Evolutionary conservation across 345 rosid species (phyloP).

Genomic region (Adansonia digitata): DNA sequence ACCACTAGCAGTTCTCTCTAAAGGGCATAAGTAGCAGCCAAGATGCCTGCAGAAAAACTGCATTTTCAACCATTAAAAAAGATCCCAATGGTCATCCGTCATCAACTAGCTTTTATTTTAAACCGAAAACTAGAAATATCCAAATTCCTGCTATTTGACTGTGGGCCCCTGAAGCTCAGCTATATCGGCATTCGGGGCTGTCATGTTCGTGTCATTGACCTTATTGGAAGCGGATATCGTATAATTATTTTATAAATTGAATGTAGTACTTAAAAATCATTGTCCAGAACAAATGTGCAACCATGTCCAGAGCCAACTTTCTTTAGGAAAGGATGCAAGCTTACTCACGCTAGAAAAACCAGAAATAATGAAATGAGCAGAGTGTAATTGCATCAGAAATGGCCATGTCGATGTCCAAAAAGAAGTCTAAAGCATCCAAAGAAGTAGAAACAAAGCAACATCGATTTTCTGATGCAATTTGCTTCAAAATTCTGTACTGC

Average conservation of each 20-base stretch:
- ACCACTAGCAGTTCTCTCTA: background rate
- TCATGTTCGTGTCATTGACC: too few species aligned
- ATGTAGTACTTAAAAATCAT: too few species aligned
- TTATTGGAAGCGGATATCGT: too few species aligned
- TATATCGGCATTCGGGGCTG: too few species aligned
- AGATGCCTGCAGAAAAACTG: background rate
- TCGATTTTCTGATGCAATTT: constrained; percentile 19
- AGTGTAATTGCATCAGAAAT: constrained; percentile 22
- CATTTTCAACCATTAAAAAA: background rate
- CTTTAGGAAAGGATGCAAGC: background rate
- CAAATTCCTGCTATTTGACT: background rate
- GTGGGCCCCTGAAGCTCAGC: too few species aligned
- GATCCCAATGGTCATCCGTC: background rate
- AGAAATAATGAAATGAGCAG: constrained; percentile 5
- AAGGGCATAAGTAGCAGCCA: background rate
- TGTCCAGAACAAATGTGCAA: too few species aligned
- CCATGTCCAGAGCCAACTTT: constrained; percentile 21
- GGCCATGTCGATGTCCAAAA: constrained; percentile 52
- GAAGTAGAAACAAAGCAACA: constrained; percentile 22
- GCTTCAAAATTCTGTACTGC: constrained; percentile 36
- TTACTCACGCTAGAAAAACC: constrained; percentile 33
- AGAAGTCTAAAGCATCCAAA: constrained; percentile 35
- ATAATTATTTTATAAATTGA: too few species aligned
- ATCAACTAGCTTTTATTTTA: background rate
- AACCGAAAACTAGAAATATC: background rate